Evolutionary conservation across 176 grass and related monocot species (phyloP).

Genomic region (Bonia amplexicaulis): DNA sequence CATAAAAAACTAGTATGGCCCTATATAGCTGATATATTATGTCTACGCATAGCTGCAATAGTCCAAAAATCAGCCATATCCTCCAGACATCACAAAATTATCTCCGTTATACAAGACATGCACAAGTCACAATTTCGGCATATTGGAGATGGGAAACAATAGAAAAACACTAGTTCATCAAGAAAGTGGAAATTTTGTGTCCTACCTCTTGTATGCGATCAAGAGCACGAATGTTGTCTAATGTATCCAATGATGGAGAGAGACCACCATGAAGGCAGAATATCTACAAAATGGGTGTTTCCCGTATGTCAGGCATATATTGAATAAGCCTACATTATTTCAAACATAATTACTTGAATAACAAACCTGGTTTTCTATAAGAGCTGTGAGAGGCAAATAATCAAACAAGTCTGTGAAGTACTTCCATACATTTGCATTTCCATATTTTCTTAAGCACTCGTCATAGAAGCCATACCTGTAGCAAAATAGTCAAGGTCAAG

Average conservation of each 20-base stretch:
- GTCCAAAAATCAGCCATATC: background rate
- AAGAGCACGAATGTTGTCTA: constrained; percentile 96
- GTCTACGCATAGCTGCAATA: background rate
- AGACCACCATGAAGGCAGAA: constrained; percentile 99
- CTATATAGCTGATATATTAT: background rate
- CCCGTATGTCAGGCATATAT: constrained; percentile 16
- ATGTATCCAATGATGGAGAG: constrained; percentile 94
- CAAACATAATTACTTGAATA: background rate
- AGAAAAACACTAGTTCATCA: background rate
- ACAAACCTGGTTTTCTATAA: constrained; percentile 96
- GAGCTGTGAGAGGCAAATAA: constrained; percentile 97
- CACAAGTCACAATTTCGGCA: background rate
- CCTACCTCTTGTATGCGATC: constrained; percentile 96
- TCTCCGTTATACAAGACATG: background rate
- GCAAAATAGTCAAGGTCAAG: constrained; percentile 23
- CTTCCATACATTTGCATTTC: constrained; percentile 99
- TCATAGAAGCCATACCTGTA: constrained; percentile 97
- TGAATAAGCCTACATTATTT: constrained; percentile 12
- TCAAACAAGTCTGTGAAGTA: constrained; percentile 97
- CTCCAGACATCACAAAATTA: background rate
- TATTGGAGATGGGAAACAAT: background rate
- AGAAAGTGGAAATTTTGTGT: background rate
- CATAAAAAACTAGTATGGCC: background rate
- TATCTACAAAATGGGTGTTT: constrained; percentile 42
- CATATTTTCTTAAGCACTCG: constrained; percentile 98